Base-by-base conservation (phyloP, 805 yeast genomes). In the Candida montana region DNA sequence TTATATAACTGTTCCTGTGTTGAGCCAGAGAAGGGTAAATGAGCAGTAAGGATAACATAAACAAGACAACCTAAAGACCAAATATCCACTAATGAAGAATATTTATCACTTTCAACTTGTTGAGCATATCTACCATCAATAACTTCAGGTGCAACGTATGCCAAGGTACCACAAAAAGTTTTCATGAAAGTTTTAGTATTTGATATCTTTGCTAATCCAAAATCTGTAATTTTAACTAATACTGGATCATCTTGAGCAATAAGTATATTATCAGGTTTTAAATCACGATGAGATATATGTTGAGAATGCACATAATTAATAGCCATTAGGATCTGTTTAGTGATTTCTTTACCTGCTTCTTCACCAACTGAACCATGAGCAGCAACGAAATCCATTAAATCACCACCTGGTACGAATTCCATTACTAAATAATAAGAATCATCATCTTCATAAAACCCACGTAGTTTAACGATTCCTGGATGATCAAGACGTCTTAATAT, bases 321-420 rank as follows among this genome's bases (percentile, higher is more conserved):
- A 0, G 96, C 97, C 45, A 79, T 76, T 31, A 93, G 63, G 2
- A 91, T 81, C 62, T 93, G 99, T 49, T 77, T 76, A 2, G 95
- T 75, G 20, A 93, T 86, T 46, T 86, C 96, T 51, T 84, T 81
- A 8, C 90, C 85, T 4, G 95, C 93, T 36, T 79, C 89, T 61
- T 93, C 99, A 12, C 91, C 91, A 16, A 93, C 84, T 3, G 91
- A 78, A 3, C 97, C 97, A 62, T 86, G 83, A 3, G 89, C 86
- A 1, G 95, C 91, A 2, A 91, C 95, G 63, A 87, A 90, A 65
- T 93, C 99, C 99, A 93, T 93, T 39, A 93, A 68, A 61, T 93
- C 99, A 20, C 99, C 99, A 13, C 97, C 97, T 2, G 95, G 82
- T 21, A 93, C 95, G 54, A 81, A 85, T 57, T 93, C 99, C 97